Base-by-base conservation (phyloP, 768 basidiomycete genomes). In the Psilocybe subaeruginosa region DNA sequence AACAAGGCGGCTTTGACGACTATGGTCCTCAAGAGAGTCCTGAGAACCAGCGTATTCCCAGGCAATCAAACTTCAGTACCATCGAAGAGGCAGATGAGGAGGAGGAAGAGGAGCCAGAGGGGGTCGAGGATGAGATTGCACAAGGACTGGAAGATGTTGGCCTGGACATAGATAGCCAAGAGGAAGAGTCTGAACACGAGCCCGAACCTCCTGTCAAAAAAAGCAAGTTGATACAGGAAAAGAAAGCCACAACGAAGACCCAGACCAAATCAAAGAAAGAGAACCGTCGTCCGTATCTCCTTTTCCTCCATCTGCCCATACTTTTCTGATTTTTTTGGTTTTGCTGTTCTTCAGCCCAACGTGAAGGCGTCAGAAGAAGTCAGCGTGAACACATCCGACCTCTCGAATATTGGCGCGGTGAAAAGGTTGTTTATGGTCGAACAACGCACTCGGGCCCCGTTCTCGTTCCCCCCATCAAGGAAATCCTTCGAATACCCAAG, bases 331-430 rank as follows among this genome's bases (percentile, higher is more conserved):
- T 8, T 12, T 1, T 12, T 8, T 9, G 27, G 19, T 54, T 19
- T 54, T 27, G 47, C 30, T 43, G 45, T 49, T 35, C 43, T 53
- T 0, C 61, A 81, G 79, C 68, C 3, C 64, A 68, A n/a, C 76
- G 80, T 2, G 76, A 80, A 49, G 89, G 88, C 23, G 77, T 91
- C 1, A 88, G 95, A 16, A 87, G 90, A 53, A 89, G 93, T 31
- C 77, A 77, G 51, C 87, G 96, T 23, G 78, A 83, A 56, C 85
- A 86, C 33, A 87, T 85, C 67, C 76, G 77, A 52, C 97, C 96
- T 3, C 78, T 99, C 37, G 91, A 93, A 43, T 97, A 83, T 79
- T 99, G 97, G 97, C 85, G 95, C n/a, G 86, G 87, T 66, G 97
- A 99, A 76, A 89, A 87, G 63, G 84, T 94, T 23, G 88, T 95